phyloP scores from a whole-genome alignment of 1,284 basidiomycete genomes.

The Cutaneotrichosporon arboriforme region DNA sequence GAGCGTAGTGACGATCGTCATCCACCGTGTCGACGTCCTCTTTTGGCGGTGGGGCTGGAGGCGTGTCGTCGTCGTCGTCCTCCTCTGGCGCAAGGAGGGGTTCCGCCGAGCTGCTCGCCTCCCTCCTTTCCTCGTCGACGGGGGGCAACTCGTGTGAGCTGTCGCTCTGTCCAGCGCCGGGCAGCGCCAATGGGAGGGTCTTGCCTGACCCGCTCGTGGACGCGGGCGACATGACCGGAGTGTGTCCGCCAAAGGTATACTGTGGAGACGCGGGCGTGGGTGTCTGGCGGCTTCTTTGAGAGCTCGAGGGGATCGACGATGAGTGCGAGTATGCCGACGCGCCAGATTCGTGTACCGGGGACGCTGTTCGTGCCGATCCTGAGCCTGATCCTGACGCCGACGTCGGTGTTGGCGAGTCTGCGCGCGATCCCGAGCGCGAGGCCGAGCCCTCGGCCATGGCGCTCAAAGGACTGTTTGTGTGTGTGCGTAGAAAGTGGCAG shows the following conservation, averaged over 20 bases:
- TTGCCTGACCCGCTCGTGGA: no score
- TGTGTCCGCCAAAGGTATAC: conserved; percentile 14
- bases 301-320: neutral
- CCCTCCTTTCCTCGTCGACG: no score
- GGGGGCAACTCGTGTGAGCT: no score
- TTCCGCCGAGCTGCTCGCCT: no score
- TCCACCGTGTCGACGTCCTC: neutral
- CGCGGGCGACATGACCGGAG: conserved; percentile 1
- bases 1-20: neutral
- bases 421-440: neutral
- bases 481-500: neutral
- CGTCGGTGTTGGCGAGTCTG: neutral
- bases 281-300: neutral
- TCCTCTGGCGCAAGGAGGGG: no score
- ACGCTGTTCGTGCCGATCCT: neutral
- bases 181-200: no score
- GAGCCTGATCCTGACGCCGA: neutral
- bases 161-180: no score
- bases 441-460: conserved; percentile 1
- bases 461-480: neutral
- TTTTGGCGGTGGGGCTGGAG: neutral
- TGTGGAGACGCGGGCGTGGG: conserved; percentile 11
- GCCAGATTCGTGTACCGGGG: neutral
- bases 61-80: no score
- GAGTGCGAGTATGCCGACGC: neutral